Evolutionary conservation across 177 flowering plant species (phyloP), one percentile per base, ranked within the genome.

Genomic region (Vitis hybrid): DNA sequence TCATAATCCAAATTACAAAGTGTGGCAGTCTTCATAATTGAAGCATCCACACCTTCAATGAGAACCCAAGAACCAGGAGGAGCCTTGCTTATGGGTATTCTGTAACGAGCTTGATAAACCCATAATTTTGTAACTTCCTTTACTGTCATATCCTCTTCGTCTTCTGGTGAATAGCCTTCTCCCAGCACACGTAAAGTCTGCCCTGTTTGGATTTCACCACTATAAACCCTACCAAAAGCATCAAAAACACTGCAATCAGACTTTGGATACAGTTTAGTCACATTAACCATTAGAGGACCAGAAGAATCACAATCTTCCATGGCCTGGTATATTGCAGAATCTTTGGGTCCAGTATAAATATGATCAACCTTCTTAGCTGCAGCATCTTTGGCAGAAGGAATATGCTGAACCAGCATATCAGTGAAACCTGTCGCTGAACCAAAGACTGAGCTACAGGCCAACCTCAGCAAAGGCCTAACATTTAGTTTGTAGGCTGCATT

Each of bases 61-160:
- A 96, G 91, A 76, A 96, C 98, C 99, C 98, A 96, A 63, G 98
- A 87, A 74, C 98, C 99, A 61, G 99, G 97, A 77, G 95, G 97
- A 53, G 99, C 99, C 81, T 86, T 88, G 78, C 89, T 86, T 67
- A 96, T 80, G 56, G 99, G 97, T 73, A 94, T 80, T 67, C 97
- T 88, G 63, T 94, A 93, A 66, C 98, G 97, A 74, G 97, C 92
- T 84, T 96, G 99, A 78, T 92, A 96, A 20, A 94, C 87, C 97
- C 98, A 96, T 56, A 96, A 72, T 77, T 94, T 96, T 19, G 99
- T 94, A 29, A 92, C 97, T 83, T 92, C 97, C 81, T 94, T 94
- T 53, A 90, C 81, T 10, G 97, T 87, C 98, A 94, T 91, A 68
- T 94, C 99, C 75, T 96, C 99, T 81, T 96, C 99, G 76, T 96